Evolutionary conservation across 768 basidiomycete species (phyloP).

Genomic region (Pulveroboletus sp.): DNA sequence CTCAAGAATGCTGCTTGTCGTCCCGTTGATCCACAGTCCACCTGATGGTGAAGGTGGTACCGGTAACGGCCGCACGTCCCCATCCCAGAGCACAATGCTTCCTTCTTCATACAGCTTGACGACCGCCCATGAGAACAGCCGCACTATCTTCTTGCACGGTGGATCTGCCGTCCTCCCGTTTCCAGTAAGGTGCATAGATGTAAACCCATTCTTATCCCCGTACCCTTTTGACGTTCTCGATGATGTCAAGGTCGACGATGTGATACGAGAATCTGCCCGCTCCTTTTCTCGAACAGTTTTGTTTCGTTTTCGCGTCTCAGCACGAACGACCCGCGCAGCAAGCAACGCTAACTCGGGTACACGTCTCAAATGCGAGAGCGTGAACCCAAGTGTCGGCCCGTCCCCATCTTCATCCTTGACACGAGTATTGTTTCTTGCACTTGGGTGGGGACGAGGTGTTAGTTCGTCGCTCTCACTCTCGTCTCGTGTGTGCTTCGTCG

Average conservation of each 20-base stretch:
- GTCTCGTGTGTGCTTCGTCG: conserved; percentile 31
- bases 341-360: conserved; percentile 67
- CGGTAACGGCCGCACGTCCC: conserved; percentile 42
- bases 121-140: conserved; percentile 64
- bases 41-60: conserved; percentile 15
- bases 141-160: conserved; percentile 49
- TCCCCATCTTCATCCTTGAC: background rate
- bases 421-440: background rate
- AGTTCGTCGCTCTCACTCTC: conserved; percentile 8
- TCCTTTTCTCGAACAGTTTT: conserved; percentile 44
- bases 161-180: conserved; percentile 9
- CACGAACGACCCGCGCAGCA: conserved; percentile 59
- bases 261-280: background rate
- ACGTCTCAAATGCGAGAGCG: conserved; percentile 69
- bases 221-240: background rate
- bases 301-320: conserved; percentile 51
- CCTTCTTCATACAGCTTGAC: conserved; percentile 65
- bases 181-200: background rate
- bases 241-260: background rate
- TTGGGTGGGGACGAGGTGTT: conserved; percentile 7
- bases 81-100: conserved; percentile 71
- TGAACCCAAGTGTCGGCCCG: conserved; percentile 44
- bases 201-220: background rate
- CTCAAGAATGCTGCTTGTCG: conserved; percentile 21
- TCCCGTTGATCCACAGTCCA: conserved; percentile 46